Percentiles rank a stretch among this genome's conserved stretches.
Conservation (phyloP, 2,329 filamentous ascomycete species). For the Penicillium sp. region DNA sequence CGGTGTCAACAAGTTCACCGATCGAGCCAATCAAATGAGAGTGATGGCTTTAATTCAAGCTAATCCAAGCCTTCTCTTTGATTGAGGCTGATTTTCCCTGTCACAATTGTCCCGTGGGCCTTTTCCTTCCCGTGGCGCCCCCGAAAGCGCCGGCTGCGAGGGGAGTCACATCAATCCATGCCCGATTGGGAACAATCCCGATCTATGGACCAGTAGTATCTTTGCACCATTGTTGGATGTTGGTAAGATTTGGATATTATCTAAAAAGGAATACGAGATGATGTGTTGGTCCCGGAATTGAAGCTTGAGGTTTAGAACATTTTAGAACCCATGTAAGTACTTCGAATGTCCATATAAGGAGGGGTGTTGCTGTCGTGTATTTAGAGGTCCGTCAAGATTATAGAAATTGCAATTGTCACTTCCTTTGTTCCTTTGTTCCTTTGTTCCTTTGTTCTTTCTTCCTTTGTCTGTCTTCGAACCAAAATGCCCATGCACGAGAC, state of each 20-base stretch:
- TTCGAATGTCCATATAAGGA: neutral
- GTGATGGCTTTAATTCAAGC: neutral
- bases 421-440: too few species aligned
- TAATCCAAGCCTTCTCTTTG: neutral
- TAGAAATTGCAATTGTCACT: neutral
- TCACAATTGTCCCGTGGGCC: neutral
- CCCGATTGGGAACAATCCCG: neutral
- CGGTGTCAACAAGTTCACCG: too few species aligned
- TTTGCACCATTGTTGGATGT: neutral
- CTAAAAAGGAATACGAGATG: neutral
- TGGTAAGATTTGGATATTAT: neutral
- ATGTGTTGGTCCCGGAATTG: neutral
- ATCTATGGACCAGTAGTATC: neutral
- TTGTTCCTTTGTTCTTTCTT: neutral
- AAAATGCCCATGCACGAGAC: slow-evolving; percentile 11
- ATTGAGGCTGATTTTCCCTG: neutral
- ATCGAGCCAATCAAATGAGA: neutral
- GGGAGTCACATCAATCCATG: neutral
- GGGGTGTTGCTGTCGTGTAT: neutral
- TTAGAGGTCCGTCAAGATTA: neutral
- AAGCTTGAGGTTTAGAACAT: neutral
- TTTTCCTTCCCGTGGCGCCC: neutral
- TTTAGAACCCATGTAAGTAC: too few species aligned
- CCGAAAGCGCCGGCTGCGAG: neutral
- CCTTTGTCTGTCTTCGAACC: neutral